Percentiles rank a stretch among this genome's conserved stretches.
These are phyloP conservation scores for Pisolithus thermaeus DNA, from an alignment of 1,284 basidiomycete genomes.

Conservation along the genomic window DNA sequence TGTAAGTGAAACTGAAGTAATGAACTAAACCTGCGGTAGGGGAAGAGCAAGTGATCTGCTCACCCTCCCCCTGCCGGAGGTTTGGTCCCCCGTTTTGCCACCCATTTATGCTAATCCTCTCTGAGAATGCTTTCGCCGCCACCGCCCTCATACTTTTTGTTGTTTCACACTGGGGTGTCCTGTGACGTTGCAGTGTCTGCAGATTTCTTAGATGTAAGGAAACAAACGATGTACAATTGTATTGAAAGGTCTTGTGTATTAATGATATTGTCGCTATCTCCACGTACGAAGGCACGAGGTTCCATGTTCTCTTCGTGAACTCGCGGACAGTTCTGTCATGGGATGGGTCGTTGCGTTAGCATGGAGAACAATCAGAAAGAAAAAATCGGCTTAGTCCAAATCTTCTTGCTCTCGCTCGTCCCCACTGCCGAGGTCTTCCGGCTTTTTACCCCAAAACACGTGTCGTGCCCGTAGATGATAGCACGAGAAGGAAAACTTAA, in stretches of 20 bases:
- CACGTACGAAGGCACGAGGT: no score
- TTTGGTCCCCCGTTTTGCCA: background rate
- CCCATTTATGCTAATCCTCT: background rate
- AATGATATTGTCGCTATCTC: no score
- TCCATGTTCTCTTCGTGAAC: background rate
- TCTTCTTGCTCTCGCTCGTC: conserved; percentile 7
- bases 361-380: background rate
- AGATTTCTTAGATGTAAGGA: no score
- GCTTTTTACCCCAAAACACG: no score
- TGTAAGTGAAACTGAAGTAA: background rate
- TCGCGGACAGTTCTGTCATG: background rate
- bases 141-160: background rate
- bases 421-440: no score
- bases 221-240: no score
- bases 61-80: conserved; percentile 1
- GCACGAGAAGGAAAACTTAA: no score
- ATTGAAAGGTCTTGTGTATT: no score
- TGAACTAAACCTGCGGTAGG: conserved; percentile 1
- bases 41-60: background rate
- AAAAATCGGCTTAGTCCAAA: conserved; percentile 11
- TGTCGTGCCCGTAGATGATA: no score
- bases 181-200: background rate
- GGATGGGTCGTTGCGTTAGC: background rate
- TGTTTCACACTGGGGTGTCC: background rate
- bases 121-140: background rate